Base-by-base conservation (phyloP, 805 yeast genomes). In the Spathaspora passalidarum region DNA sequence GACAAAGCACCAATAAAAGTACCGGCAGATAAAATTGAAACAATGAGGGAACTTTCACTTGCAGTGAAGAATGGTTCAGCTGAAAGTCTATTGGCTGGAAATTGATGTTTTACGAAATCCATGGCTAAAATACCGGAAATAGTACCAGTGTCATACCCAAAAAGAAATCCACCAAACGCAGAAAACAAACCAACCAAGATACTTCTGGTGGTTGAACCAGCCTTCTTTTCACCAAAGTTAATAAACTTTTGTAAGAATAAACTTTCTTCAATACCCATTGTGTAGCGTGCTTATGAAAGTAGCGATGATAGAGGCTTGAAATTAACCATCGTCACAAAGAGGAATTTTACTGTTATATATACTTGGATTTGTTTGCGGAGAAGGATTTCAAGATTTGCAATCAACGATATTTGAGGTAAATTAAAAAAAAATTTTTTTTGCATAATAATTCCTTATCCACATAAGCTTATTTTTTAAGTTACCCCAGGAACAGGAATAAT, bases 191-290 rank as follows among this genome's bases (percentile, higher is more conserved):
- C 73, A 19, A 69, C 71, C 39, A 64, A 51, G 56, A 68, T 65
- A 40, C 71, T 71, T 72, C 68, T 68, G 39, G 62, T 39, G 54
- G 73, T 60, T 45, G 73, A 68, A n/a, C 74, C 81, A 42, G 75
- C 75, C 45, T 64, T 67, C 57, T 73, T 75, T 40, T 74, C 76
- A 34, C 76, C 79, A 19, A 71, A 64, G 38, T 74, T 71, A 56
- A 73, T 61, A 55, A 56, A 71, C 47, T 53, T 65, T 52, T 56
- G 59, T 39, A 65, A 47, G 34, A 68, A 46, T 36, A 53, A 50
- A 52, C 56, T 62, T 53, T 67, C 66, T 63, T 68, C 72, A 52
- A 69, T 61, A 54, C 72, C 73, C 75, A 69, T 69, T 18, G n/a
- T 48, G 34, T 22, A 7, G 25, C 9, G 13, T 26, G n/a, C 9